Base-by-base conservation (phyloP, 345 rosid species). In the Pseudoturritis turrita region DNA sequence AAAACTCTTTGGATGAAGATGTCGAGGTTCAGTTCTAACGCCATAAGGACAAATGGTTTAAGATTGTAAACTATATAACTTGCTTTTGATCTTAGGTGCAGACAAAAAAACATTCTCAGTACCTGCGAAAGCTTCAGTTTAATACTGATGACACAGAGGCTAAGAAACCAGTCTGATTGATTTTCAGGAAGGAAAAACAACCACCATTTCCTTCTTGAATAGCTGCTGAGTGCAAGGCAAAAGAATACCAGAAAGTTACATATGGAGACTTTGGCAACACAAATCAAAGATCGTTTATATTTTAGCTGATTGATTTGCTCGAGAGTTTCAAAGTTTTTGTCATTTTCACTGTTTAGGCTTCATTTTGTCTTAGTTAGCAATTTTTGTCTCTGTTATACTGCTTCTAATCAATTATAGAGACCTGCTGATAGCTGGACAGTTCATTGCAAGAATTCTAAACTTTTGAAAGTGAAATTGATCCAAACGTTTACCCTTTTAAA, bases 401-500 rank as follows among this genome's bases (percentile, higher is more conserved):
- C 54, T 63, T 35, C 50, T 53, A 22, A 31, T 43, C 26, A 33
- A 53, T 43, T 10, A 15, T 29, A 15, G 35, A 43, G 41, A 25
- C 7, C 14, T 6, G 21, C 31, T n/a, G 56, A 25, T 19, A 23
- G 52, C 15, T 35, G 65, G 65, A 36, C 3, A 45, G 6, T 23
- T 66, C 36, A 40, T 37, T 57, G 65, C 45, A 65, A 0, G 47
- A 40, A 49, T 21, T 0, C 50, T 43, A 35, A 72, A 22, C 56
- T 31, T 22, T 21, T 4, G 21, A 62, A 65, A 59, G 60, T 10
- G 28, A 50, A 40, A 61, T 0, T 14, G 51, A 39, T 18, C 12
- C 3, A 50, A 40, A n/a, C 26, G 52, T 46, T 77, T 82, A 81
- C 92, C 72, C 25, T 79, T 61, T 79, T 72, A 21, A 83, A 85